Conservation (phyloP, 257 asterid genomes). For the Solanum bulbocastanum region DNA sequence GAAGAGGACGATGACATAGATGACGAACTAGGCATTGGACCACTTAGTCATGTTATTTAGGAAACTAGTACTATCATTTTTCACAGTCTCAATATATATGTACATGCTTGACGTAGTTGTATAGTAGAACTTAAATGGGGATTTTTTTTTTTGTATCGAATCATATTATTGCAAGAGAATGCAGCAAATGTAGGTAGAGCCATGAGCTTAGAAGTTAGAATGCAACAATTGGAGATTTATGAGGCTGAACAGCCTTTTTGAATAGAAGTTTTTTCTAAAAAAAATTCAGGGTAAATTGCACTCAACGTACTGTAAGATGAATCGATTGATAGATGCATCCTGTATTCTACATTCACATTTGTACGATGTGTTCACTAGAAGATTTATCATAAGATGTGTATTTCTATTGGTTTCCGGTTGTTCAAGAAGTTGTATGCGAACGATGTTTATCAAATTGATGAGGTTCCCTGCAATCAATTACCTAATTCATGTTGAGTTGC, state of each 20-base stretch:
- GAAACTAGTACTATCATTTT: not conserved
- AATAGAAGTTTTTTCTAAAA: not conserved
- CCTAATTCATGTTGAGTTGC: too few species aligned
- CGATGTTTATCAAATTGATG: too few species aligned
- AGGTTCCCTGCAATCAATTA: too few species aligned
- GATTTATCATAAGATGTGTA: too few species aligned
- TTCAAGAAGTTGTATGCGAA: too few species aligned
- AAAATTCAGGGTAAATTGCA: not conserved
- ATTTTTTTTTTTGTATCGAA: not conserved
- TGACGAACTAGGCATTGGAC: slow-evolving; percentile 58
- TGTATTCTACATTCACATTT: not conserved
- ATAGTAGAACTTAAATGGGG: not conserved
- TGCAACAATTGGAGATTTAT: not conserved
- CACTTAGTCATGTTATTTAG: slow-evolving; percentile 33
- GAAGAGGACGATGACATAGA: slow-evolving; percentile 57
- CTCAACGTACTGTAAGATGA: not conserved
- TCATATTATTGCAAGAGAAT: not conserved
- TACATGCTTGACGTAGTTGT: not conserved
- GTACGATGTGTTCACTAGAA: not conserved
- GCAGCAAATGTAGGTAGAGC: not conserved
- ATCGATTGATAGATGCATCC: not conserved
- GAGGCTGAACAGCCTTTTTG: not conserved
- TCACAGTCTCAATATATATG: not conserved
- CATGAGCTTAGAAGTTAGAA: not conserved
- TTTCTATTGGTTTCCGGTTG: too few species aligned